A percentile compares a stretch with the other conserved stretches of the same genome.
phyloP scores from a whole-genome alignment of 1,284 basidiomycete species.

The Acaromyces ingoldii region DNA sequence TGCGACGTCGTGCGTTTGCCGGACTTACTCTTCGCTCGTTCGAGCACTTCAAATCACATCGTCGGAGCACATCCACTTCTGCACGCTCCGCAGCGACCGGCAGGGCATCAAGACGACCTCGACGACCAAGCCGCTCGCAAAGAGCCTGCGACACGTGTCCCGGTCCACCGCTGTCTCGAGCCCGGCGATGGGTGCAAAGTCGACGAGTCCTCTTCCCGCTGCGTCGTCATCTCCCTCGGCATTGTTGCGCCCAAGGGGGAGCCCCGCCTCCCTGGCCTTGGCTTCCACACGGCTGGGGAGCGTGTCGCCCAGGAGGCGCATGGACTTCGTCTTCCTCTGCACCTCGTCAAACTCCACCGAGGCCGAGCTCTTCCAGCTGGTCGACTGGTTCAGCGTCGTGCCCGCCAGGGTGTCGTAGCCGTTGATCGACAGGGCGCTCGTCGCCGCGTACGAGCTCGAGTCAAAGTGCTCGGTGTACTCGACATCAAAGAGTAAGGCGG shows the following conservation, averaged over 20 bases:
- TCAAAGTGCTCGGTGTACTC: slow-evolving; percentile 1
- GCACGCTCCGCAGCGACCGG: background rate
- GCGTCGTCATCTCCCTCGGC: background rate
- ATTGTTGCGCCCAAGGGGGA: background rate
- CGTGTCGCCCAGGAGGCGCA: background rate
- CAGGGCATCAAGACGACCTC: slow-evolving; percentile 2
- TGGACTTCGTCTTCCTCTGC: background rate
- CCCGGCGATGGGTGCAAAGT: background rate
- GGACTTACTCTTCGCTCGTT: no score
- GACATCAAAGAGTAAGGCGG: background rate
- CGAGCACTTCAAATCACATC: slow-evolving; percentile 6
- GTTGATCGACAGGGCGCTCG: background rate
- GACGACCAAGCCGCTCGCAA: background rate
- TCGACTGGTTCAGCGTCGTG: background rate
- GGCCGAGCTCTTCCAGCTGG: background rate
- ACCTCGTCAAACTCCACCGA: slow-evolving; percentile 3
- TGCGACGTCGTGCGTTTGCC: no score
- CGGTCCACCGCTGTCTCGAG: slow-evolving; percentile 1
- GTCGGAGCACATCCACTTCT: background rate
- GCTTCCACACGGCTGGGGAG: slow-evolving; percentile 1
- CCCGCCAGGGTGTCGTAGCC: slow-evolving; percentile 1
- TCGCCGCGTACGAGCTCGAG: background rate
- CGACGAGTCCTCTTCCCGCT: background rate
- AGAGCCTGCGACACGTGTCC: background rate
- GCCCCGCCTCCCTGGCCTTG: background rate